Base-by-base conservation (phyloP, 106 monocot species). In the Platanthera guangdongensis region DNA sequence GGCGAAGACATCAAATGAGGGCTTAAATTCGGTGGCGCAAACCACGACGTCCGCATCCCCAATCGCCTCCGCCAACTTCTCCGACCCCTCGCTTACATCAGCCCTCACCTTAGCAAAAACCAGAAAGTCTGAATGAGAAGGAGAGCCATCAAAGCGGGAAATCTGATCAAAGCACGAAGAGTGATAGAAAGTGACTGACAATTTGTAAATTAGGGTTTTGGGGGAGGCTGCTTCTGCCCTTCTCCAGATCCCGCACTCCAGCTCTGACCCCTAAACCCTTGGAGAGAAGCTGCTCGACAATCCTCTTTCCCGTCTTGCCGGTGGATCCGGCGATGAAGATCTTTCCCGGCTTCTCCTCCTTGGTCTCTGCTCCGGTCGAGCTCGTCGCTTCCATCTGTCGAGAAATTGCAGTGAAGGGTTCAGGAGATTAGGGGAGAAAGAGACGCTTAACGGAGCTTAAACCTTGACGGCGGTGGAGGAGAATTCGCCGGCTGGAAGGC, bases 311-410 rank as follows among this genome's bases (percentile, higher is more conserved):
- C 6, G 93, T 93, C 50, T 83, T 78, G 0, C 93, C 93, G 5
- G 84, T 90, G 9, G 93, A 90, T 6, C 93, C 93, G 4, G 93
- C 87, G 4, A 93, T 88, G 74, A 93, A 93, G 13, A 88, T 55
- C 78, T 83, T 88, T 69, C 74, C 83, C 72, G 59, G 80, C 55
- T 46, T 73, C 48, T 59, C 47, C 14, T 47, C 21, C 25, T 77
- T 60, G 21, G 9, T 45, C 45, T 11, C 16, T 7, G 39, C 71
- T 14, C 7, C 22, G 28, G 50, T 51, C 4, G 49, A 25, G 47
- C 67, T 68, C 13, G 22, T 53, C 9, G 28, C 64, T 18, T 65
- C 82, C 32, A 46, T 74, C 75, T 68, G 51, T 11, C 51, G n/a
- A 10, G 60, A 47, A 60, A 18, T 60, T 13, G 13, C 4, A 76